These are phyloP conservation scores for Plasmodium coatneyi DNA, from an alignment of 169 alveolate species.

Conservation along the genomic window DNA sequence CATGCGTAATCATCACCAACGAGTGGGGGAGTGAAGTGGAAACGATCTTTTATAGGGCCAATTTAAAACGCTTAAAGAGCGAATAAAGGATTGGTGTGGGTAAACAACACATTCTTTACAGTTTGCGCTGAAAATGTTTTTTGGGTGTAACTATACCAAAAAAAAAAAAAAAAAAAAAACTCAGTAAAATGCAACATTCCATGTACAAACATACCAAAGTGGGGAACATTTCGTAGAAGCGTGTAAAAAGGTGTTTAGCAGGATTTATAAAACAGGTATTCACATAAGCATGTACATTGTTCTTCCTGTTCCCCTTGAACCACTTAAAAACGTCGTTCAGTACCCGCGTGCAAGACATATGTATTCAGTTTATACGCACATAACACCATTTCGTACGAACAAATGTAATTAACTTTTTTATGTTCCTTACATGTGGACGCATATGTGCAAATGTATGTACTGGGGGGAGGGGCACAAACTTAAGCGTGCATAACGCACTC, in stretches of 20 bases:
- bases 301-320: background rate
- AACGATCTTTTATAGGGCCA: background rate
- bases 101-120: background rate
- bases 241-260: background rate
- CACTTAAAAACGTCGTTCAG: background rate
- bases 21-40: background rate
- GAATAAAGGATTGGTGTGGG: background rate
- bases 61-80: background rate
- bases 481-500: background rate
- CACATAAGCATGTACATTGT: background rate
- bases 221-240: background rate
- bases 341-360: background rate
- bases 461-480: background rate
- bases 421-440: background rate
- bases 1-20: background rate
- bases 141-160: slow-evolving; percentile 2
- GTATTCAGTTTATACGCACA: background rate
- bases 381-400: background rate
- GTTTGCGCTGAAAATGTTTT: background rate
- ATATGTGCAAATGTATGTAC: background rate
- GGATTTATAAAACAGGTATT: background rate
- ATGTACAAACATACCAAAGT: background rate
- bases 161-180: slow-evolving; percentile 1
- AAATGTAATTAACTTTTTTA: background rate
- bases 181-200: background rate